These are phyloP conservation scores for Sextonia rubra DNA, from an alignment of 164 flowering plant genomes.

Conservation along the genomic window DNA sequence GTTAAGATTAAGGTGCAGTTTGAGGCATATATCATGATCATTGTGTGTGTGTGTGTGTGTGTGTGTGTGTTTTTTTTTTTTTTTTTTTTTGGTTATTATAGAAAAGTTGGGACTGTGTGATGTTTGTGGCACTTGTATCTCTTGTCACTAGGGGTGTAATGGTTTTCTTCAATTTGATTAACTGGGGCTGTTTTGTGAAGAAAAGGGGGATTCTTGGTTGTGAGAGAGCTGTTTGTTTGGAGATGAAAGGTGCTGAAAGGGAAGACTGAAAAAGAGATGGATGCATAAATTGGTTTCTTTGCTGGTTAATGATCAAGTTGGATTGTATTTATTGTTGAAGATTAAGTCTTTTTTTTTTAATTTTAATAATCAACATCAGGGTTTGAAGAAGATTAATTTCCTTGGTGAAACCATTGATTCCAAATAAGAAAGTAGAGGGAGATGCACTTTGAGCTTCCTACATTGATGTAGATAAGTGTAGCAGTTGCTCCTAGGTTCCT, in stretches of 20 bases:
- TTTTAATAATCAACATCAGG: too few relatives aligned
- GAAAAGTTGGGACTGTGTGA: not conserved
- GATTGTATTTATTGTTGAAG: not conserved
- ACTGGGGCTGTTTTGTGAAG: not conserved
- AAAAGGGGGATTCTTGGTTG: not conserved
- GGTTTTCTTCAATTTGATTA: not conserved
- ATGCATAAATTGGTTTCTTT: not conserved
- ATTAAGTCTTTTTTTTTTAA: too few relatives aligned
- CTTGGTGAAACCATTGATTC: too few relatives aligned
- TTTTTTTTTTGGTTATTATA: not conserved
- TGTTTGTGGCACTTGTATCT: not conserved
- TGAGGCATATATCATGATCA: not conserved
- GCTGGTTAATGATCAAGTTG: not conserved
- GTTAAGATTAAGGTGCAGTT: not conserved
- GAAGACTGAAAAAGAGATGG: not conserved
- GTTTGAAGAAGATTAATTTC: too few relatives aligned
- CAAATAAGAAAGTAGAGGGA: too few relatives aligned
- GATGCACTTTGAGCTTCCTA: too few relatives aligned
- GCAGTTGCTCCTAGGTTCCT: too few relatives aligned
- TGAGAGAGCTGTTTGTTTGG: too few relatives aligned
- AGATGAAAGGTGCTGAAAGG: not conserved
- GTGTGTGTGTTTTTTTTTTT: not conserved
- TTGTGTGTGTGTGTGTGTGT: too few relatives aligned
- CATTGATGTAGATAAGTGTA: too few relatives aligned
- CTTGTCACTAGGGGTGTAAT: not conserved